Conservation (phyloP, 139 green algal genomes). For the Nannochloris sp. region DNA sequence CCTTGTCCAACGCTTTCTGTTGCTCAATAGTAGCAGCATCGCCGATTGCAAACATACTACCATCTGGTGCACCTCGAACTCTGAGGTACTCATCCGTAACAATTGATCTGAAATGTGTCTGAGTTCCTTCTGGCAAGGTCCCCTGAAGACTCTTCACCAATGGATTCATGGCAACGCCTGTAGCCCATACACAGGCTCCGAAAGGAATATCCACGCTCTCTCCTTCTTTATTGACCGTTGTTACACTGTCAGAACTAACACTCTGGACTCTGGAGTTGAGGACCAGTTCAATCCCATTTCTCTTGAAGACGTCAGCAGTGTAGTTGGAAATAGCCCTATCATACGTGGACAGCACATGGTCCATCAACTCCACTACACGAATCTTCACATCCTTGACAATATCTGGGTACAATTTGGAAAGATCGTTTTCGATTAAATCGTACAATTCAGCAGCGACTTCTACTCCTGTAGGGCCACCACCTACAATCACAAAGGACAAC, state of each 20-base stretch:
- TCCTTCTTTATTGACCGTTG: constrained; percentile 44
- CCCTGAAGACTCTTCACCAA: constrained; percentile 72
- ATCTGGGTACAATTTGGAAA: constrained; percentile 54
- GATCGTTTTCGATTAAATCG: constrained; percentile 69
- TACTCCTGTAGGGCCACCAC: constrained; percentile 82
- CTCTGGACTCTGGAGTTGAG: constrained; percentile 64
- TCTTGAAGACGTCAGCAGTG: constrained; percentile 46
- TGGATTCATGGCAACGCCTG: constrained; percentile 82
- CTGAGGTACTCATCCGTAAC: constrained; percentile 73
- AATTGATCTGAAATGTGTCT: constrained; percentile 79
- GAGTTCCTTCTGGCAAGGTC: constrained; percentile 44
- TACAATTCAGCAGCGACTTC: constrained; percentile 87
- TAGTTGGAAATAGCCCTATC: constrained; percentile 77
- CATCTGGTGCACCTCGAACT: constrained; percentile 60
- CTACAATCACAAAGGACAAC: constrained; percentile 84
- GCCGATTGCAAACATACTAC: constrained; percentile 77
- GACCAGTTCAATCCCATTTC: constrained; percentile 50
- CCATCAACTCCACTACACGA: constrained; percentile 73
- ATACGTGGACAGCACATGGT: constrained; percentile 86
- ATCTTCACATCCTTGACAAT: constrained; percentile 54
- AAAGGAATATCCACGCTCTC: constrained; percentile 54
- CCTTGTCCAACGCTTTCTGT: constrained; percentile 42
- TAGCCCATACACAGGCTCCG: constrained; percentile 84
- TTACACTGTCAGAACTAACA: constrained; percentile 39
- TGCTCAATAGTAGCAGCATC: constrained; percentile 82